These are phyloP conservation scores for Cercophora newfieldiana DNA, from an alignment of 495 filamentous ascomycete species.

Conservation along the genomic window DNA sequence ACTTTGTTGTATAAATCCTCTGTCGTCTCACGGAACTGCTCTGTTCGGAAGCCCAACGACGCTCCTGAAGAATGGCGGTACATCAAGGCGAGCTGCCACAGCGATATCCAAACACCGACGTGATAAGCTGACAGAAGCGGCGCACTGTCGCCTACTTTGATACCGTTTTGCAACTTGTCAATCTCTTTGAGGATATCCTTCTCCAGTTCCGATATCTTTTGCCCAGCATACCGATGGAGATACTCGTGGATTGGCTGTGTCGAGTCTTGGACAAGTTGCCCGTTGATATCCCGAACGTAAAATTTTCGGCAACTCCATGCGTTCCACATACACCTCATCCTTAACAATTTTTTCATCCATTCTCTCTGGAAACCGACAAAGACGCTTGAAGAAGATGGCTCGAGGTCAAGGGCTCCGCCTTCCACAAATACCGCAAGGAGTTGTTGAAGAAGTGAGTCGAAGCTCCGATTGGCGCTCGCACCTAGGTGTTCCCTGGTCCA, in stretches of 20 bases:
- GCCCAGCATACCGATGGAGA: constrained; percentile 22
- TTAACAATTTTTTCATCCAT: constrained; percentile 21
- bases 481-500: background rate
- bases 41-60: background rate
- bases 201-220: constrained; percentile 27
- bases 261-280: background rate
- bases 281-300: background rate
- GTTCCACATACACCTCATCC: constrained; percentile 29
- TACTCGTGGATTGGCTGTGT: constrained; percentile 19
- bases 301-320: constrained; percentile 27
- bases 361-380: background rate
- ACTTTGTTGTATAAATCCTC: constrained; percentile 19
- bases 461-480: background rate
- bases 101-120: constrained; percentile 23
- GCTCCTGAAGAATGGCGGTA: constrained; percentile 27
- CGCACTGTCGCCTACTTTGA: background rate
- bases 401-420: background rate
- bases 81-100: constrained; percentile 32
- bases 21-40: constrained; percentile 23
- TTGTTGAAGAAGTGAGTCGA: background rate
- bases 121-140: constrained; percentile 7
- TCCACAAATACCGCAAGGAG: constrained; percentile 19
- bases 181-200: constrained; percentile 18
- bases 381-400: background rate
- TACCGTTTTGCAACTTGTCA: constrained; percentile 8